Base-by-base conservation (phyloP, 116 monocot genomes). In the Dioscorea cayenensis region DNA sequence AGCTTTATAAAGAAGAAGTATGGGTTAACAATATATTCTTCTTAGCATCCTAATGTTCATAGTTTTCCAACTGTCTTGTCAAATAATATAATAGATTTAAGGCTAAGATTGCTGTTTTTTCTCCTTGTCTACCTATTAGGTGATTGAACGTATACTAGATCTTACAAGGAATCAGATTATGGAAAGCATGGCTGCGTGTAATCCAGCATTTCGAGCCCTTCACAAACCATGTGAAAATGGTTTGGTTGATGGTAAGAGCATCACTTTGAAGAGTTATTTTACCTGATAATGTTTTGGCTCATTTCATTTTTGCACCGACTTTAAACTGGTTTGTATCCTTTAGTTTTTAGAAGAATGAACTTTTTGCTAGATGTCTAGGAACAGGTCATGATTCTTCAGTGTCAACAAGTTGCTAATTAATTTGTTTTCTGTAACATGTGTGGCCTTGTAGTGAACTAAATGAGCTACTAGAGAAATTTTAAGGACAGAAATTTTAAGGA, bases 1-100 rank as follows among this genome's bases (percentile, higher is more conserved):
- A 99, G 77, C 52, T 99, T 22, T 99, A 99, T 68, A 88, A 87
- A 73, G 99, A 99, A 77, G 99, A 99, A 82, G 99, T 99, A 85
- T 65, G 88, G 78, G 32, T n/a, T 75, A 29, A 35, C 9, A 14
- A n/a, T 66, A 43, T 66, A 0, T 69, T 71, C 4, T 70, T 9
- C 52, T 51, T 23, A 28, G n/a, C 28, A 16, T 55, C 55, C 67
- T 67, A 36, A 17, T 32, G 32, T 16, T 51, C 11, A 1, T 64
- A 18, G 18, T 64, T 3, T 1, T 64, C 13, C 22, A 16, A n/a
- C 69, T 69, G 14, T 28, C 14, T 67, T 49, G 23, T 70, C 60
- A 70, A 55, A 3, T 55, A 71, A 22, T 64, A 36, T 64, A 19
- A 27, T 37, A 32, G 32, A 32, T 32, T 32, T 32, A 32, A 32